Conservation (phyloP, 108 stramenopile genomes). For the Cyclotella kingstonii region DNA sequence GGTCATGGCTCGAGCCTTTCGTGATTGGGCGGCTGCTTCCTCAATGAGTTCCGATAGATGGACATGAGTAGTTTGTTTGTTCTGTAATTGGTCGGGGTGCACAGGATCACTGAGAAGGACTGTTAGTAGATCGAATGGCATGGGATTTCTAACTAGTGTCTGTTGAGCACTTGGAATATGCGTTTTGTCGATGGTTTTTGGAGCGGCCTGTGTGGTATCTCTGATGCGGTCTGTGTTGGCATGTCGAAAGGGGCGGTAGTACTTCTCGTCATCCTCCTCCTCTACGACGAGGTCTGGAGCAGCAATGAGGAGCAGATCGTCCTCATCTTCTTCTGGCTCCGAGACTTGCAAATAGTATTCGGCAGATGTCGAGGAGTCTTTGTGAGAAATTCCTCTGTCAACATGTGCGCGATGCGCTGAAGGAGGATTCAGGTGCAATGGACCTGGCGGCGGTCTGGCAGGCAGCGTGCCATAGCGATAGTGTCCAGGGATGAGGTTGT, state of each 20-base stretch:
- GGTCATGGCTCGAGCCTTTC: constrained; percentile 36
- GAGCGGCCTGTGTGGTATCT: neutral
- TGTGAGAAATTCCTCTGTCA: neutral
- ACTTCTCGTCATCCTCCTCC: constrained; percentile 32
- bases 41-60: constrained; percentile 29
- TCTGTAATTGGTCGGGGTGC: neutral
- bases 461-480: constrained; percentile 39
- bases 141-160: neutral
- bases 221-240: constrained; percentile 2
- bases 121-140: constrained; percentile 32
- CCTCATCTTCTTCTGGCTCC: constrained; percentile 44
- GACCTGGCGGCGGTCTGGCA: constrained; percentile 34
- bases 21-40: constrained; percentile 31
- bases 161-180: neutral
- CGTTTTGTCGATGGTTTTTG: neutral
- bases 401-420: neutral
- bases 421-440: constrained; percentile 11
- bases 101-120: constrained; percentile 22
- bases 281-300: constrained; percentile 7
- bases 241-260: constrained; percentile 40
- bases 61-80: neutral
- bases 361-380: constrained; percentile 7
- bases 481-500: constrained; percentile 44
- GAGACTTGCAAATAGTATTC: constrained; percentile 11
- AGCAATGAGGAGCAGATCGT: constrained; percentile 36